These are phyloP conservation scores for Macrophomina pseudophaseolina DNA, from an alignment of 2,329 filamentous ascomycete species.

Conservation along the genomic window DNA sequence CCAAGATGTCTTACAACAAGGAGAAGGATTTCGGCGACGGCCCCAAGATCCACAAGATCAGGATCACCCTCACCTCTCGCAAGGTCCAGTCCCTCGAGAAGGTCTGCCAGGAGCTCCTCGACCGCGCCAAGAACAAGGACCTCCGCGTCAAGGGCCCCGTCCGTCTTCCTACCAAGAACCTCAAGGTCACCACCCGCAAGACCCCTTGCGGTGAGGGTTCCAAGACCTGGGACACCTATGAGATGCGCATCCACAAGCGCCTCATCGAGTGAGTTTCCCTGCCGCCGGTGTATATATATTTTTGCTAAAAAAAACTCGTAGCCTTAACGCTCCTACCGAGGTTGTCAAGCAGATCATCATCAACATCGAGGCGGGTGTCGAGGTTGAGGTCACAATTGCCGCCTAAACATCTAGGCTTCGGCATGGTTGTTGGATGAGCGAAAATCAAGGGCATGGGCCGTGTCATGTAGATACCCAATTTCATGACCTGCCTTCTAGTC, in stretches of 20 bases:
- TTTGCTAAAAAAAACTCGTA: slow-evolving; percentile 38
- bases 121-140: slow-evolving; percentile 98
- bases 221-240: slow-evolving; percentile 99
- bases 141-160: slow-evolving; percentile 98
- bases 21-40: slow-evolving; percentile 92
- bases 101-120: slow-evolving; percentile 96
- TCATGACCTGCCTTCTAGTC: slow-evolving; percentile 15
- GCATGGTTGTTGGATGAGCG: neutral
- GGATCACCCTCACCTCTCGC: slow-evolving; percentile 94
- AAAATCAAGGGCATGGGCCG: slow-evolving; percentile 11
- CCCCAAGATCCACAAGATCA: slow-evolving; percentile 97
- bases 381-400: slow-evolving; percentile 92
- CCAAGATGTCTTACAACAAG: slow-evolving; percentile 66
- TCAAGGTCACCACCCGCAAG: slow-evolving; percentile 98
- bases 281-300: neutral
- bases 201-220: slow-evolving; percentile 99
- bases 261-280: slow-evolving; percentile 77
- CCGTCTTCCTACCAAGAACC: slow-evolving; percentile 94
- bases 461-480: slow-evolving; percentile 21
- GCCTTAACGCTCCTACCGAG: slow-evolving; percentile 95
- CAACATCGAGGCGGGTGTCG: slow-evolving; percentile 93
- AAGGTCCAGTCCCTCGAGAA: slow-evolving; percentile 95
- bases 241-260: slow-evolving; percentile 99
- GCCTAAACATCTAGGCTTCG: slow-evolving; percentile 58
- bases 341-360: slow-evolving; percentile 96